Percentiles rank a stretch among this genome's conserved stretches.
phyloP scores from a whole-genome alignment of 495 filamentous ascomycete species.

The Choiromyces venosus region DNA sequence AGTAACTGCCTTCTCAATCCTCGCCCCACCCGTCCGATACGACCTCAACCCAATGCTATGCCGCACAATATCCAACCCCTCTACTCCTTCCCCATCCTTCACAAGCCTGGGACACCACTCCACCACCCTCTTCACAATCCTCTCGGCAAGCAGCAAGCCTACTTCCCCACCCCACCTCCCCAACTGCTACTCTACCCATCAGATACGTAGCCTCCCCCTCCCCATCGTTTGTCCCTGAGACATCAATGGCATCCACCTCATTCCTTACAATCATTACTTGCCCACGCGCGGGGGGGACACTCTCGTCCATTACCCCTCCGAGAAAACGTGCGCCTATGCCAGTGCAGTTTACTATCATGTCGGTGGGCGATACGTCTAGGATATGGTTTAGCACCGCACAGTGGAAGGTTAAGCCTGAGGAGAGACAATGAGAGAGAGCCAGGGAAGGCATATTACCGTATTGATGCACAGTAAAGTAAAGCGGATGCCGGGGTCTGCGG shows the following conservation, averaged over 20 bases:
- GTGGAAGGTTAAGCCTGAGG: conserved; percentile 60
- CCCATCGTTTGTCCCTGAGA: conserved; percentile 74
- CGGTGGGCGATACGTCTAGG: conserved; percentile 61
- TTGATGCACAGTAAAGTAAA: conserved; percentile 89
- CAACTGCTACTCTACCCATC: conserved; percentile 76
- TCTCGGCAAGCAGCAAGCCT: conserved; percentile 69
- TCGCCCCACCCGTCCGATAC: conserved; percentile 64
- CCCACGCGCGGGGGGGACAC: conserved; percentile 70
- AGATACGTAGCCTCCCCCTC: conserved; percentile 73
- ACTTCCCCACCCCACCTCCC: conserved; percentile 81
- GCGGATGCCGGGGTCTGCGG: conserved; percentile 53
- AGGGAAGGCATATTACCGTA: conserved; percentile 76
- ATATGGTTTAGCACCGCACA: conserved; percentile 61
- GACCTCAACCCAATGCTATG: conserved; percentile 87
- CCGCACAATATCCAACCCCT: conserved; percentile 75
- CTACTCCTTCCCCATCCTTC: conserved; percentile 63
- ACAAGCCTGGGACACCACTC: conserved; percentile 67
- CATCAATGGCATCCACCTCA: conserved; percentile 58
- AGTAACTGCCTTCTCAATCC: conserved; percentile 73
- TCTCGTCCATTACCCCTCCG: conserved; percentile 74
- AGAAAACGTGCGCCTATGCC: conserved; percentile 67
- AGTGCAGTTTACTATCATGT: conserved; percentile 80
- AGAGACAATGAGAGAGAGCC: conserved; percentile 70
- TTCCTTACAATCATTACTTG: conserved; percentile 88
- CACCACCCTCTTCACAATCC: conserved; percentile 84